phyloP scores from a whole-genome alignment of 139 green algal species.

The Yamagishiella unicocca region DNA sequence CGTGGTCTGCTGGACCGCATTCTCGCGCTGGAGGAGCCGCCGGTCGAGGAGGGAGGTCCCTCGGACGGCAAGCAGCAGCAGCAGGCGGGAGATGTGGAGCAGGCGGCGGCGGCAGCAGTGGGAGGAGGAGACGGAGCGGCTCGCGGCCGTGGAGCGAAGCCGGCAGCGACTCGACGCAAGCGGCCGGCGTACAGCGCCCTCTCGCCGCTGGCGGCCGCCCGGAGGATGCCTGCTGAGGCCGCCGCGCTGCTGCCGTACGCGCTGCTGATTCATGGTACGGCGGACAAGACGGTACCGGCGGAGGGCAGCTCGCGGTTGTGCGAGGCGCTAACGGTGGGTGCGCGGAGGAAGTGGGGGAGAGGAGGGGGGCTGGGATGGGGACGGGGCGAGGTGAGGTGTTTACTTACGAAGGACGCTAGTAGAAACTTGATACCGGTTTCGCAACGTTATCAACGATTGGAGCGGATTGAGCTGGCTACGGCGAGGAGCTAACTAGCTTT shows the following conservation, averaged over 20 bases:
- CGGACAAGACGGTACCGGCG: slow-evolving; percentile 83
- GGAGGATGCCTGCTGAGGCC: neutral
- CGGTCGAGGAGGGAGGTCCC: neutral
- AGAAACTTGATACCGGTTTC: too few species aligned
- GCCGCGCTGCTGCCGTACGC: slow-evolving; percentile 64
- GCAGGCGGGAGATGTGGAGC: neutral
- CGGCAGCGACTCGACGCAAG: slow-evolving; percentile 42
- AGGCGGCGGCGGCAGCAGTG: neutral
- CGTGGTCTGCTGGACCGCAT: slow-evolving; percentile 63
- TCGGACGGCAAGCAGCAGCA: neutral
- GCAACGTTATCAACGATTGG: too few species aligned
- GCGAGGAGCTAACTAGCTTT: too few species aligned
- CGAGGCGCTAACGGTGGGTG: slow-evolving; percentile 68
- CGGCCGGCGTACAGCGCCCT: slow-evolving; percentile 67
- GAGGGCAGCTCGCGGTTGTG: slow-evolving; percentile 70
- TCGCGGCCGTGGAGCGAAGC: neutral
- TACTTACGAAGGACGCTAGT: too few species aligned
- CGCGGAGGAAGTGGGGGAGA: neutral
- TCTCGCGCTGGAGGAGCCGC: slow-evolving; percentile 49
- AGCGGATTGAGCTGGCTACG: too few species aligned
- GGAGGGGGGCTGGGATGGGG: too few species aligned
- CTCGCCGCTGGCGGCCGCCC: slow-evolving; percentile 74
- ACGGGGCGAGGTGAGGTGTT: too few species aligned
- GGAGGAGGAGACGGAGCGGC: neutral
- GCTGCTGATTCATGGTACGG: slow-evolving; percentile 87